Conservation (phyloP, 1,284 basidiomycete genomes). For the Cronartium quercuum region DNA sequence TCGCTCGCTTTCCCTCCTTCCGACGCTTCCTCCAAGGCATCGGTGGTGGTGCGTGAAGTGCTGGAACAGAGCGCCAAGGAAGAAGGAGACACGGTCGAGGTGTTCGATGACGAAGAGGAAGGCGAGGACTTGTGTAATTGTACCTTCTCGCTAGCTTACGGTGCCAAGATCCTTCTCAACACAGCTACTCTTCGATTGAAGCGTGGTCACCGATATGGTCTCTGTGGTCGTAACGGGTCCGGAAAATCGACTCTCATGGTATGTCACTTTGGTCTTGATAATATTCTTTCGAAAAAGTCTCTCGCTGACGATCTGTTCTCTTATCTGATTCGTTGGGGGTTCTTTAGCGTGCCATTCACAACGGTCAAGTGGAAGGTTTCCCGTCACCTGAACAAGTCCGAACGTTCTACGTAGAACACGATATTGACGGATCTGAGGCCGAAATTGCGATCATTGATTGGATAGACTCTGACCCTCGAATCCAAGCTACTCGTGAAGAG, state of each 20-base stretch:
- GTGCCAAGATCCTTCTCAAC: constrained; percentile 96
- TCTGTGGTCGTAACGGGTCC: constrained; percentile 96
- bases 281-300: constrained; percentile 50
- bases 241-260: constrained; percentile 97
- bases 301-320: constrained; percentile 56
- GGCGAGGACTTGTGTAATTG: constrained; percentile 97
- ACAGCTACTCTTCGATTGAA: constrained; percentile 92
- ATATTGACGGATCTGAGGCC: constrained; percentile 90
- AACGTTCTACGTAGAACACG: constrained; percentile 98
- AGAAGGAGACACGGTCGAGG: constrained; percentile 64
- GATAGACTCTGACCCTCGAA: constrained; percentile 78
- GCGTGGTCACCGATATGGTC: constrained; percentile 97
- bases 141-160: constrained; percentile 95
- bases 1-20: constrained; percentile 57
- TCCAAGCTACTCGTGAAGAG: constrained; percentile 66
- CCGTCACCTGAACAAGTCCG: constrained; percentile 90
- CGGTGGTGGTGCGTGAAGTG: constrained; percentile 71
- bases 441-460: constrained; percentile 85
- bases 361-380: constrained; percentile 91
- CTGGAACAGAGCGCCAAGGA: constrained; percentile 80
- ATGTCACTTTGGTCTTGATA: constrained; percentile 62
- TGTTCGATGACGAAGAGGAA: constrained; percentile 83
- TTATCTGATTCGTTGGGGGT: constrained; percentile 11
- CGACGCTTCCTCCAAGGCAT: constrained; percentile 58
- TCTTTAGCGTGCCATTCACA: constrained; percentile 46